Base-by-base conservation (phyloP, 2,329 filamentous ascomycete species). In the Xylariaceae sp. region DNA sequence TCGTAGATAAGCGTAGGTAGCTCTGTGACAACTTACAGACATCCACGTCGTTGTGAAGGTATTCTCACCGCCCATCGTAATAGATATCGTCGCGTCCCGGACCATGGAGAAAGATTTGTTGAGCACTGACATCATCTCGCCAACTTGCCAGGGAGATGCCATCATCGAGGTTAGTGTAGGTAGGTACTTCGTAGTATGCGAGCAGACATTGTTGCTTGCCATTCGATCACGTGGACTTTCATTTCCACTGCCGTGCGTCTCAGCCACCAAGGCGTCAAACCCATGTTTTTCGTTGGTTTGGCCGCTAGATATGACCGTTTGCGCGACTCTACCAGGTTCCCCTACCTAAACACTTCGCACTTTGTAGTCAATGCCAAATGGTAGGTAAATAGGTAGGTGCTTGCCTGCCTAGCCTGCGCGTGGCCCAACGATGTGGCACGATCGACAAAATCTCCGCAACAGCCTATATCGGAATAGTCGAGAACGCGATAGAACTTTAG, bases 341-440 rank as follows among this genome's bases (percentile, higher is more conserved):
- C 47, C 47, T 30, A 30, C 23, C 23, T 30, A 30, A 30, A 30
- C 23, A 30, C 23, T 30, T 30, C 23, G 23, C 23, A 30, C 23
- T 30, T 30, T 30, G 23, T 30, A 30, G 23, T 30, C 23, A 30
- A 5, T 18, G 17, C 17, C 17, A 18, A 18, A 18, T 30, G 23
- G 23, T 30, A 30, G 23, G 23, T 30, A 30, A 30, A 30, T 4
- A 30, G 4, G 23, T 4, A 30, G 4, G 23, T 30, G 23, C 23
- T 30, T 30, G 23, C 23, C 23, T 30, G 23, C 23, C 23, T 30
- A 30, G 15, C 15, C 47, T 15, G 47, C 55, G 57, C 58, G 58
- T 49, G 55, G 57, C 57, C 57, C 57, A 62, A 55, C 56, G 35
- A 64, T 62, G 63, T 62, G 63, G 63, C 55, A 60, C 56, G 59